Conservation (phyloP, 169 alveolate genomes). For the Babesia ovata region DNA sequence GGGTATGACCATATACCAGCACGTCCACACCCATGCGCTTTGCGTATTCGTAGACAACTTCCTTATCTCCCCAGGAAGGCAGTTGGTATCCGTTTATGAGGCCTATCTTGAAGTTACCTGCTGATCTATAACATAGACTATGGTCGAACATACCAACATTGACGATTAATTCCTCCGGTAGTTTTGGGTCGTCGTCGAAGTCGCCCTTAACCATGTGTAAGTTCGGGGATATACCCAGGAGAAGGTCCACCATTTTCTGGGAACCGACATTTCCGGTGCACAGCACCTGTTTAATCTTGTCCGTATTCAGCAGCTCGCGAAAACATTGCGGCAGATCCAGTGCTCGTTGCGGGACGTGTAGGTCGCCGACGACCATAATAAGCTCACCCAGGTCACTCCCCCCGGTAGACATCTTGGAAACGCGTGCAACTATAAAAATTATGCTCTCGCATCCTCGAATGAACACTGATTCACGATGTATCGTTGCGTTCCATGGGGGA, state of each 20-base stretch:
- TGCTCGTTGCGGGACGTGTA: slow-evolving; percentile 78
- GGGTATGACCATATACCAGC: slow-evolving; percentile 90
- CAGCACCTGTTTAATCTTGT: slow-evolving; percentile 75
- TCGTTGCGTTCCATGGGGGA: slow-evolving; percentile 19
- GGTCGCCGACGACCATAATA: slow-evolving; percentile 77
- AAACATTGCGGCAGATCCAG: slow-evolving; percentile 77
- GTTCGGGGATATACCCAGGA: slow-evolving; percentile 75
- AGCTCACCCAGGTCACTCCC: slow-evolving; percentile 69
- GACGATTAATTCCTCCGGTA: slow-evolving; percentile 70
- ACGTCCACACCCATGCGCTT: slow-evolving; percentile 88
- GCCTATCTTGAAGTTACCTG: slow-evolving; percentile 91
- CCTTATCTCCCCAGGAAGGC: slow-evolving; percentile 92
- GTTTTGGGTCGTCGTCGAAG: slow-evolving; percentile 68
- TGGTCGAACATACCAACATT: slow-evolving; percentile 49
- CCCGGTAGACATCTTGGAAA: slow-evolving; percentile 37
- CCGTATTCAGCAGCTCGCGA: slow-evolving; percentile 75
- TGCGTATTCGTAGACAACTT: slow-evolving; percentile 82
- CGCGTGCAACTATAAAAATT: background rate
- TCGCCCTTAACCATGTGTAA: slow-evolving; percentile 82
- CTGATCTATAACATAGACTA: background rate
- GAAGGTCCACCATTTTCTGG: slow-evolving; percentile 69
- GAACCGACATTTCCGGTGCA: slow-evolving; percentile 83
- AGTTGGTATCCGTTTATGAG: slow-evolving; percentile 92
- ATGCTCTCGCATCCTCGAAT: too few species aligned
- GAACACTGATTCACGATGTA: background rate